Percentiles rank a stretch among this genome's conserved stretches.
Conservation (phyloP, 371 early-diverging fungal species). For the Syncephalastrum racemosum region DNA sequence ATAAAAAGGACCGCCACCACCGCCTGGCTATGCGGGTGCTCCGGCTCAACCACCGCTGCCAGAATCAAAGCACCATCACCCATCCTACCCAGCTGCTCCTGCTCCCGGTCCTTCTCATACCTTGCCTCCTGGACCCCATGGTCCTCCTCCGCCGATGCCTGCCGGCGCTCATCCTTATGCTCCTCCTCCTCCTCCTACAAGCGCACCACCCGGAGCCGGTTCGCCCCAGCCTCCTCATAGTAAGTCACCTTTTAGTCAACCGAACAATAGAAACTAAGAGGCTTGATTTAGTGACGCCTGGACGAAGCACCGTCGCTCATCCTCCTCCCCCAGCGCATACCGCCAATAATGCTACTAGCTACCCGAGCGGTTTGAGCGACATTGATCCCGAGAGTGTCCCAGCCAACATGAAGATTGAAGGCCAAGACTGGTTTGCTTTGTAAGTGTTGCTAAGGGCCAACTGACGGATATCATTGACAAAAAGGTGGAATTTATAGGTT, state of each 20-base stretch:
- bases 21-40: constrained; percentile 12
- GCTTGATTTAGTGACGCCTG: neutral
- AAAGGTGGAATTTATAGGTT: constrained; percentile 35
- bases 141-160: constrained; percentile 29
- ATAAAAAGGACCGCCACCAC: constrained; percentile 1
- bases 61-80: constrained; percentile 17
- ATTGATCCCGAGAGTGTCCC: constrained; percentile 80
- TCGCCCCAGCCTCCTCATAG: neutral
- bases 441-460: constrained; percentile 24
- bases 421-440: constrained; percentile 84
- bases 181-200: constrained; percentile 37
- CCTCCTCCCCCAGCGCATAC: too few relatives aligned
- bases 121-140: constrained; percentile 20
- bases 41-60: constrained; percentile 7
- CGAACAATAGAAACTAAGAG: neutral
- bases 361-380: constrained; percentile 55
- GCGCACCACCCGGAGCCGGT: constrained; percentile 30
- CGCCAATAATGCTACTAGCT: neutral
- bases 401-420: constrained; percentile 73
- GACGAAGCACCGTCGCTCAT: too few relatives aligned
- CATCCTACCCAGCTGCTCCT: constrained; percentile 10
- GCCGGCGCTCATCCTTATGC: constrained; percentile 38
- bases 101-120: constrained; percentile 7
- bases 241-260: too few relatives aligned
- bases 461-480: neutral